Conservation (phyloP, 2,329 filamentous ascomycete species). For the Ophiostoma sp. region DNA sequence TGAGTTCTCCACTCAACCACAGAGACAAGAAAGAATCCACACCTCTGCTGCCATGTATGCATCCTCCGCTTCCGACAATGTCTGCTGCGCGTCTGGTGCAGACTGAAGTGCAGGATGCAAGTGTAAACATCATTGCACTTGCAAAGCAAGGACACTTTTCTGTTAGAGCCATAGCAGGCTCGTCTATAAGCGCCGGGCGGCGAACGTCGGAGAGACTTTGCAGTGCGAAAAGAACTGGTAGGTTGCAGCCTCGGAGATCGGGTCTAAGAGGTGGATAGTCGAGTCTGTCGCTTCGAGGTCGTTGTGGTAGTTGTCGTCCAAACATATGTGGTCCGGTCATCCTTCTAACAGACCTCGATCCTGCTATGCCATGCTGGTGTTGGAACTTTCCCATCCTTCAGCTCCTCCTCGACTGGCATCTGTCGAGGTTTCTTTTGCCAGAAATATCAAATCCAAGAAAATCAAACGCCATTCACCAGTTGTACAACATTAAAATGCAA, state of each 20-base stretch:
- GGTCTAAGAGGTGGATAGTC: background rate
- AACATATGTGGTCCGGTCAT: background rate
- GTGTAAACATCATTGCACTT: background rate
- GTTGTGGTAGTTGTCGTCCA: background rate
- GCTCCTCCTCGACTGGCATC: background rate
- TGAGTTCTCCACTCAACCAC: background rate
- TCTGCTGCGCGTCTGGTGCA: background rate
- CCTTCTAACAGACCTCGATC: background rate
- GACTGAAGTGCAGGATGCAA: too few species aligned
- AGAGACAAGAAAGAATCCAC: background rate
- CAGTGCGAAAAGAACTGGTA: background rate
- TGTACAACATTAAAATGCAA: background rate
- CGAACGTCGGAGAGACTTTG: background rate
- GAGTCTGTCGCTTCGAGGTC: background rate
- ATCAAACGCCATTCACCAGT: background rate
- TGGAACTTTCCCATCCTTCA: background rate
- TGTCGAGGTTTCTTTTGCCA: background rate
- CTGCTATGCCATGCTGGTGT: background rate
- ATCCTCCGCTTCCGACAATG: background rate
- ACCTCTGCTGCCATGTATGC: background rate
- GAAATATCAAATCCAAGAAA: background rate
- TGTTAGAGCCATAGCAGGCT: background rate
- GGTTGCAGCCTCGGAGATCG: constrained; percentile 3
- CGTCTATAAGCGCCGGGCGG: constrained; percentile 20
- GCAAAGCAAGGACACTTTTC: background rate